phyloP scores from a whole-genome alignment of 352 stramenopile species.

The Globisporangium sylvaticum region DNA sequence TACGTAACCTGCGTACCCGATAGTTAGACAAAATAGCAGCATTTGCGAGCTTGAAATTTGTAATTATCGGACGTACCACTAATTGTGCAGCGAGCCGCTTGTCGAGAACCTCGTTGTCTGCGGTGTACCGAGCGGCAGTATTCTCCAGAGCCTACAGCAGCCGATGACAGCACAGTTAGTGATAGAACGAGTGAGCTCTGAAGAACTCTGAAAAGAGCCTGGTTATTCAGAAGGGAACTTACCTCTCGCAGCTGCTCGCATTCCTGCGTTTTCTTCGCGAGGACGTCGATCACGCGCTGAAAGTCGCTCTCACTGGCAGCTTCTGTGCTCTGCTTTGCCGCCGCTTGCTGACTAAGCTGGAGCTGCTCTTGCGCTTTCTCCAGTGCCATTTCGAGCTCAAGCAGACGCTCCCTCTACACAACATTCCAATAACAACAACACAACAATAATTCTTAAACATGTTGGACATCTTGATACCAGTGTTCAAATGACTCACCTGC shows the following conservation, averaged over 20 bases:
- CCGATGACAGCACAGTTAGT: not conserved
- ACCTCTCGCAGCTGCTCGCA: constrained; percentile 74
- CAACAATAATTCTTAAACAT: no score
- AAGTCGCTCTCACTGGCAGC: constrained; percentile 36
- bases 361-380: constrained; percentile 22
- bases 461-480: no score
- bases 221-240: not conserved
- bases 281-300: constrained; percentile 41
- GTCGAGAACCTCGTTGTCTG: constrained; percentile 56
- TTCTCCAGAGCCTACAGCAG: constrained; percentile 50
- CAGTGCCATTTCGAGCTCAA: constrained; percentile 42
- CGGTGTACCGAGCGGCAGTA: constrained; percentile 46
- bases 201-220: not conserved
- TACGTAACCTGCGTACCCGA: constrained; percentile 47
- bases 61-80: constrained; percentile 30
- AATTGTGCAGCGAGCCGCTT: constrained; percentile 69
- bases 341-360: constrained; percentile 13
- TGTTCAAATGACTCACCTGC: constrained; percentile 28
- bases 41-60: not conserved
- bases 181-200: not conserved
- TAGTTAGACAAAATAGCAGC: not conserved
- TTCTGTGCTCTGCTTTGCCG: not conserved
- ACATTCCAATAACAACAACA: not conserved
- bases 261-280: constrained; percentile 60
- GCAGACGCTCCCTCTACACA: constrained; percentile 36